Percentiles rank a stretch among this genome's conserved stretches.
phyloP scores from a whole-genome alignment of 2,329 filamentous ascomycete genomes.

The Exserohilum turcica region DNA sequence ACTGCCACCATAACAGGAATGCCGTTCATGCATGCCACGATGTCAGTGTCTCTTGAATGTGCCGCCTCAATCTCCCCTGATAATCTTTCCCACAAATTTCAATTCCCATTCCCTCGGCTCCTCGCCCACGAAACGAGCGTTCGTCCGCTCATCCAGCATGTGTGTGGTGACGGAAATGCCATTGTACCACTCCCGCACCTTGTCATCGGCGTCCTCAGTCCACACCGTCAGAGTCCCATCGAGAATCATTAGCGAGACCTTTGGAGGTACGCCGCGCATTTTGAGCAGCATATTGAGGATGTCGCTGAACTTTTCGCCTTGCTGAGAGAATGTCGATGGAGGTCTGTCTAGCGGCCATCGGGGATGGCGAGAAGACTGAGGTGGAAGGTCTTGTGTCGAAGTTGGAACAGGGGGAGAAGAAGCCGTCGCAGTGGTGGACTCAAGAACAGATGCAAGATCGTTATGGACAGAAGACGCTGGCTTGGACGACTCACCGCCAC shows the following conservation, averaged over 20 bases:
- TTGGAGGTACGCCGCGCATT: slow-evolving; percentile 58
- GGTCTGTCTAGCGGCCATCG: slow-evolving; percentile 61
- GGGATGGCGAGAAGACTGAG: slow-evolving; percentile 24
- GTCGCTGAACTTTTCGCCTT: slow-evolving; percentile 63
- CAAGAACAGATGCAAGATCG: slow-evolving; percentile 33
- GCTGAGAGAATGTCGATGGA: slow-evolving; percentile 58
- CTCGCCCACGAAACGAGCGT: slow-evolving; percentile 38
- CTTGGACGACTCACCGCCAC: neutral
- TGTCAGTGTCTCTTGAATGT: neutral
- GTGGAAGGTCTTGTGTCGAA: slow-evolving; percentile 5
- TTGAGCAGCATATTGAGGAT: slow-evolving; percentile 63
- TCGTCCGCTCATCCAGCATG: slow-evolving; percentile 35
- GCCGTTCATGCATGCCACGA: neutral
- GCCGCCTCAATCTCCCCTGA: slow-evolving; percentile 28
- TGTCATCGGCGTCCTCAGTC: slow-evolving; percentile 40
- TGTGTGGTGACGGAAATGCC: slow-evolving; percentile 37
- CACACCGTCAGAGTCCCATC: slow-evolving; percentile 46
- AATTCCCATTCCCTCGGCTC: slow-evolving; percentile 46
- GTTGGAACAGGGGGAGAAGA: neutral
- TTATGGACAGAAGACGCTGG: slow-evolving; percentile 15
- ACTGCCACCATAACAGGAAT: neutral
- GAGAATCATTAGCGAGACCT: slow-evolving; percentile 36
- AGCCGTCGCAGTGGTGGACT: slow-evolving; percentile 19
- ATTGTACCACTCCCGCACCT: slow-evolving; percentile 45
- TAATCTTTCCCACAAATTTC: slow-evolving; percentile 46